Conservation (phyloP, 2,329 filamentous ascomycete genomes). For the Dactylellina sp. region DNA sequence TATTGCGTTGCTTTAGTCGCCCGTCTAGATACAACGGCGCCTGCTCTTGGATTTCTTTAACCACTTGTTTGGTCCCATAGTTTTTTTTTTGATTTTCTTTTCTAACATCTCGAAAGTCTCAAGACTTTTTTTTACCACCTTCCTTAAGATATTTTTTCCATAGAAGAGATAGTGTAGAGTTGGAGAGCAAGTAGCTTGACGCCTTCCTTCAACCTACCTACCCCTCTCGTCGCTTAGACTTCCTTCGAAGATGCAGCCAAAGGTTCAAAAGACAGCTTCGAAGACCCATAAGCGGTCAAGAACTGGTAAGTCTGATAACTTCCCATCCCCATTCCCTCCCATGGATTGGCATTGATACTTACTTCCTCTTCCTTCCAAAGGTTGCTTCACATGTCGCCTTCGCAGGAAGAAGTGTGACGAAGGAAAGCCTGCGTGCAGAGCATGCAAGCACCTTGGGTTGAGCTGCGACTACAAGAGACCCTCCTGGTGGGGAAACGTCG, state of each 20-base stretch:
- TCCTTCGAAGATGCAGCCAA: conserved; percentile 59
- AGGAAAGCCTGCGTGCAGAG: conserved; percentile 73
- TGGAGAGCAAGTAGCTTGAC: conserved; percentile 57
- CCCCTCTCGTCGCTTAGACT: conserved; percentile 56
- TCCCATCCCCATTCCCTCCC: conserved; percentile 23
- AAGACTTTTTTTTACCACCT: conserved; percentile 57
- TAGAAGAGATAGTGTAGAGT: conserved; percentile 52
- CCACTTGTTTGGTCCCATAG: conserved; percentile 26
- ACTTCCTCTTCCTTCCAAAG: conserved; percentile 66
- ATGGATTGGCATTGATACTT: conserved; percentile 61
- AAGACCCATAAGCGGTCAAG: conserved; percentile 95
- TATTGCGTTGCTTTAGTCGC: conserved; percentile 55
- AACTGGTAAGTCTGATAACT: conserved; percentile 75
- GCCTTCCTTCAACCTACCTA: conserved; percentile 62
- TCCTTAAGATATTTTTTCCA: conserved; percentile 38
- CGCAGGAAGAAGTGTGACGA: conserved; percentile 79
- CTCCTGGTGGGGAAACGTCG: conserved; percentile 96
- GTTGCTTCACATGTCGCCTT: conserved; percentile 76
- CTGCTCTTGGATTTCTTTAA: conserved; percentile 43
- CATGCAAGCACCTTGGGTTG: conserved; percentile 79
- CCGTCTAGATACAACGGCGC: conserved; percentile 42
- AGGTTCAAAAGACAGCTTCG: conserved; percentile 74
- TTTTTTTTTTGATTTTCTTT: conserved; percentile 8
- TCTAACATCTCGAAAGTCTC: conserved; percentile 2
- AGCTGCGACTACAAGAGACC: conserved; percentile 96